Evolutionary conservation across 2,329 filamentous ascomycete genomes (phyloP).

Genomic region (Aspergillus sp.): DNA sequence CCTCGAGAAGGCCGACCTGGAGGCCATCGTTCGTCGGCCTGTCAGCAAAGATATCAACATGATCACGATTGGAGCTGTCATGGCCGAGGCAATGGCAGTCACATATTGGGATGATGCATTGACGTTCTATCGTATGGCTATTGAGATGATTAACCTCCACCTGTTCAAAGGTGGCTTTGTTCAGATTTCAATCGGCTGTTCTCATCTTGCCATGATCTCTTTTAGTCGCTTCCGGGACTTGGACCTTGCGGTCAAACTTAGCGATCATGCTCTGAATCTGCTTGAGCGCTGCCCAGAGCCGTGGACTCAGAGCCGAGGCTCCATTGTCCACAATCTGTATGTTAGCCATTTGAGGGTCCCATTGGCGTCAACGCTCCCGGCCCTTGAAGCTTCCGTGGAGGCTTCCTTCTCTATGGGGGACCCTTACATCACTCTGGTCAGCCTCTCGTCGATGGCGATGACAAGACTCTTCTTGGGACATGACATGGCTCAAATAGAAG

Average conservation of each 20-base stretch:
- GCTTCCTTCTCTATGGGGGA: conserved; percentile 58
- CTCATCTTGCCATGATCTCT: conserved; percentile 57
- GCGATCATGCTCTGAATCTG: conserved; percentile 52
- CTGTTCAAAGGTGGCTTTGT: conserved; percentile 55
- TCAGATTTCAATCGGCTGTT: conserved; percentile 59
- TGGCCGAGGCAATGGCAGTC: conserved; percentile 58
- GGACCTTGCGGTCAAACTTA: conserved; percentile 54
- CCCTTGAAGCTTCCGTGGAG: conserved; percentile 56
- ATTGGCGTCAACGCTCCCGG: conserved; percentile 51
- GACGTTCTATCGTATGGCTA: conserved; percentile 58
- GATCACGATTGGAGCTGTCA: conserved; percentile 52
- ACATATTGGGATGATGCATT: conserved; percentile 61
- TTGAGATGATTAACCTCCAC: conserved; percentile 58
- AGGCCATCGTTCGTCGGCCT: conserved; percentile 37
- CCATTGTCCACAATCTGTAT: conserved; percentile 59
- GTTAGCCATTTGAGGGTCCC: conserved; percentile 60
- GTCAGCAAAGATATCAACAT: conserved; percentile 43
- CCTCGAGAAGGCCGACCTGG: conserved; percentile 58
- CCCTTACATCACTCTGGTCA: conserved; percentile 57
- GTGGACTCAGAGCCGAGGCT: conserved; percentile 56
- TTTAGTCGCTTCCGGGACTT: conserved; percentile 59
- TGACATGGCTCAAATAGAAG: conserved; percentile 58
- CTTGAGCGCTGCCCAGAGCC: conserved; percentile 52
- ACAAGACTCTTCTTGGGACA: conserved; percentile 57
- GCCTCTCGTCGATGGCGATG: conserved; percentile 58